A percentile compares a stretch with the other conserved stretches of the same genome.
Evolutionary conservation across 148 eudicot species (phyloP).

Genomic region (Drosera capensis): DNA sequence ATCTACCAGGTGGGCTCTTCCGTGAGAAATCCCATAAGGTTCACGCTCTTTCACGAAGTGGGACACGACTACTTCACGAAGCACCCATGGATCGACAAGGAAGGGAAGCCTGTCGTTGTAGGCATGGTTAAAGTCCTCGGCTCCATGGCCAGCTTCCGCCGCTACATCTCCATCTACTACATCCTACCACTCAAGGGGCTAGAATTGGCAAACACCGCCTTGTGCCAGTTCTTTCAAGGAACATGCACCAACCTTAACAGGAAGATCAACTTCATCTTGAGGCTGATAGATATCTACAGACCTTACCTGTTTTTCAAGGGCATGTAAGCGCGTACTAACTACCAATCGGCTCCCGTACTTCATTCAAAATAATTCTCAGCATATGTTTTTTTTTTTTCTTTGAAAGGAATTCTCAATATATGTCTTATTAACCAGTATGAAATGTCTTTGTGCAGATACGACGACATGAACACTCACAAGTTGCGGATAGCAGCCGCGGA

Average conservation of each 20-base stretch:
- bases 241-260: constrained; percentile 10
- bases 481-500: constrained; percentile 8
- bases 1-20: constrained; percentile 24
- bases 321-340: neutral
- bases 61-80: constrained; percentile 24
- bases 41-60: constrained; percentile 17
- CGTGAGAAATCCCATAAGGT: constrained; percentile 20
- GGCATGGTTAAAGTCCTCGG: constrained; percentile 23
- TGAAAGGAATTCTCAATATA: neutral
- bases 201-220: constrained; percentile 10
- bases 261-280: constrained; percentile 17
- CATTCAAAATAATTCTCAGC: neutral
- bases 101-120: constrained; percentile 38
- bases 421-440: neutral
- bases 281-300: constrained; percentile 4
- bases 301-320: constrained; percentile 6
- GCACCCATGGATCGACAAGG: constrained; percentile 45
- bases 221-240: constrained; percentile 16
- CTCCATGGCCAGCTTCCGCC: constrained; percentile 39
- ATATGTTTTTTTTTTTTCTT: neutral
- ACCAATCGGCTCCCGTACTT: neutral
- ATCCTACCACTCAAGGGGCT: constrained; percentile 34
- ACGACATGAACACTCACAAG: constrained; percentile 17
- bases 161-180: constrained; percentile 40
- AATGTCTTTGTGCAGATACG: constrained; percentile 7